These are phyloP conservation scores for Globisporangium ultimum DNA, from an alignment of 352 stramenopile genomes.

Conservation along the genomic window DNA sequence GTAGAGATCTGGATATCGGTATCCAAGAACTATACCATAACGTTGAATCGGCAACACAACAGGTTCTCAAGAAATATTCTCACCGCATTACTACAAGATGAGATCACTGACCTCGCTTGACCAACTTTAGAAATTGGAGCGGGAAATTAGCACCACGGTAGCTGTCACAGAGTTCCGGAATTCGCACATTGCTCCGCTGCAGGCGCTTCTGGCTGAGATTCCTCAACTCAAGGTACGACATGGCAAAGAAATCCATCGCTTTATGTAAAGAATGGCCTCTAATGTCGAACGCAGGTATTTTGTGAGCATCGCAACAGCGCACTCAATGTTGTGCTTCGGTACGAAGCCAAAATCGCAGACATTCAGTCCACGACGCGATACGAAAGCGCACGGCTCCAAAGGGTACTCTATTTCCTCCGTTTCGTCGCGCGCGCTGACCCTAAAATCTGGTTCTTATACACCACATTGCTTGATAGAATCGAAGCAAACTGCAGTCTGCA, in stretches of 20 bases:
- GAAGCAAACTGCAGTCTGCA: conserved; percentile 53
- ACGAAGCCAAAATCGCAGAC: conserved; percentile 57
- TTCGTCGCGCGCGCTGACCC: background rate
- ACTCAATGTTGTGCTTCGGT: conserved; percentile 45
- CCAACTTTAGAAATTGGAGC: conserved; percentile 9
- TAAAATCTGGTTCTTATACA: background rate
- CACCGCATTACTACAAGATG: background rate
- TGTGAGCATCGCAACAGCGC: conserved; percentile 71
- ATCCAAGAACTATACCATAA: background rate
- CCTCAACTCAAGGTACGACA: conserved; percentile 46
- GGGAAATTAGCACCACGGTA: conserved; percentile 20
- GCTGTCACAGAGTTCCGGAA: conserved; percentile 48
- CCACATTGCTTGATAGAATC: conserved; percentile 42
- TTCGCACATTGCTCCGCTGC: conserved; percentile 52
- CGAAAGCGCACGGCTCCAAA: conserved; percentile 44
- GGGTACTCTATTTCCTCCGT: conserved; percentile 25
- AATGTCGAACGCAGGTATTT: conserved; percentile 24
- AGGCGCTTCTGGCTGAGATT: conserved; percentile 49
- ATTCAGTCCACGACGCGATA: conserved; percentile 39
- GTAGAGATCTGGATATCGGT: conserved; percentile 10
- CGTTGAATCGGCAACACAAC: background rate
- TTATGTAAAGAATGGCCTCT: background rate
- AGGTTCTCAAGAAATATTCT: background rate
- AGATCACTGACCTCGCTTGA: background rate
- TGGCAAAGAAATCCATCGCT: background rate